Evolutionary conservation across 2,329 filamentous ascomycete genomes (phyloP), one percentile per base, ranked within the genome.

Genomic region (Chaetomium sp.): DNA sequence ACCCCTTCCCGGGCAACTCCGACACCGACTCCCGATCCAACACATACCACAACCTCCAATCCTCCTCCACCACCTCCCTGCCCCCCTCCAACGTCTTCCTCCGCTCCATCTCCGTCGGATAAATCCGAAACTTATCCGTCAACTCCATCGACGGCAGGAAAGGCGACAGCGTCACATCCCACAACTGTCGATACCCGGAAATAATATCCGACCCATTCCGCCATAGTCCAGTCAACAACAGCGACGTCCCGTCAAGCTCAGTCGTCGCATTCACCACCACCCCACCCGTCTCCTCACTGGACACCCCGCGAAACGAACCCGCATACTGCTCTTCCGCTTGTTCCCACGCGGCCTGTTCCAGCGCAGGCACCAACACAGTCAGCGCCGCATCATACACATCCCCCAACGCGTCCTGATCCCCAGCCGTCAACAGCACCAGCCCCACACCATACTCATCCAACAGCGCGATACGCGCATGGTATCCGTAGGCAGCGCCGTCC

Each of bases 361-460:
- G 36, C n/a, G 60, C 60, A 4, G 61, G 61, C 10, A 63, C 47
- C 8, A 64, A 40, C 7, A 53, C 52, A 9, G 43, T 49, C 41
- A 59, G 32, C 49, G 56, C 55, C 5, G 61, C 57, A 44, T 60
- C 58, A 42, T 57, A 52, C 5, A 64, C 42, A 4, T 19, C 45
- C 8, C 34, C 43, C 19, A 60, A 36, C 8, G 60, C 62, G 37
- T 45, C 53, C 9, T 55, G 34, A 44, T 61, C 58, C 6, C 63
- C 61, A 6, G 60, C 63, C 32, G 58, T 59, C 9, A 65, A 54
- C 7, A 63, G n/a, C n/a, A 62, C 55, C 10, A 65, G 6, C 0
- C 61, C 62, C 6, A 63, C 43, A 32, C 62, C 61, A 36, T 63
- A 64, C 49, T 64, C 62, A 36, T 64, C 62, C 38, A 64, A 14